Evolutionary conservation across 2,329 filamentous ascomycete genomes (phyloP).

Genomic region (Pyricularia grisea): DNA sequence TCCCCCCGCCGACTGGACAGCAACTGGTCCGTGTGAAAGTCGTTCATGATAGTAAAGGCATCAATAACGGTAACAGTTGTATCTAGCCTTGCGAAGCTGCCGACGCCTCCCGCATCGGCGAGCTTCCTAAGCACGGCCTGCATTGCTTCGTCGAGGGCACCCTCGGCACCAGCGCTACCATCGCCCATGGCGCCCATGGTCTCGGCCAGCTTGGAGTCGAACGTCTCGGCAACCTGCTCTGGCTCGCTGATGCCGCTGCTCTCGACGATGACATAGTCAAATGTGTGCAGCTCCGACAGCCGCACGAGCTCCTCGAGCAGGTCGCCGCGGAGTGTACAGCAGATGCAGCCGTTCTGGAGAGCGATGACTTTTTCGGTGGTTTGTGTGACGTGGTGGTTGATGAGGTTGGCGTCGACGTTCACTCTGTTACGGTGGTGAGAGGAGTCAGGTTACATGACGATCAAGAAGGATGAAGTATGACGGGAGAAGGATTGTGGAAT

Average conservation of each 20-base stretch:
- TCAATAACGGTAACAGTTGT: conserved; percentile 67
- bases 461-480: not conserved
- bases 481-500: not conserved
- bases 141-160: conserved; percentile 7
- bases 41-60: conserved; percentile 61
- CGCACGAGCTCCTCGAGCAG: conserved; percentile 60
- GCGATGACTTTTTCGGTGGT: conserved; percentile 57
- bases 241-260: conserved; percentile 65
- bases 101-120: conserved; percentile 47
- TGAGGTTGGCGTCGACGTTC: conserved; percentile 56
- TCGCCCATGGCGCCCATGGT: conserved; percentile 29
- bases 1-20: conserved; percentile 54
- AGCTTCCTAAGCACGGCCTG: conserved; percentile 17
- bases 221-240: conserved; percentile 66
- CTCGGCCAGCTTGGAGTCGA: conserved; percentile 47
- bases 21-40: conserved; percentile 62
- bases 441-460: not conserved
- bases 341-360: conserved; percentile 67
- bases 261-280: conserved; percentile 66
- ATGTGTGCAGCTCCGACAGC: conserved; percentile 49
- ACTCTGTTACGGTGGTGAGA: conserved; percentile 26
- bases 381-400: conserved; percentile 47
- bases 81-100: conserved; percentile 57
- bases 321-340: conserved; percentile 64
- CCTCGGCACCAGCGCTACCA: conserved; percentile 11